A percentile compares a stretch with the other conserved stretches of the same genome.
Evolutionary conservation across 495 filamentous ascomycete genomes (phyloP).

Genomic region (Trichoderma reesei): DNA sequence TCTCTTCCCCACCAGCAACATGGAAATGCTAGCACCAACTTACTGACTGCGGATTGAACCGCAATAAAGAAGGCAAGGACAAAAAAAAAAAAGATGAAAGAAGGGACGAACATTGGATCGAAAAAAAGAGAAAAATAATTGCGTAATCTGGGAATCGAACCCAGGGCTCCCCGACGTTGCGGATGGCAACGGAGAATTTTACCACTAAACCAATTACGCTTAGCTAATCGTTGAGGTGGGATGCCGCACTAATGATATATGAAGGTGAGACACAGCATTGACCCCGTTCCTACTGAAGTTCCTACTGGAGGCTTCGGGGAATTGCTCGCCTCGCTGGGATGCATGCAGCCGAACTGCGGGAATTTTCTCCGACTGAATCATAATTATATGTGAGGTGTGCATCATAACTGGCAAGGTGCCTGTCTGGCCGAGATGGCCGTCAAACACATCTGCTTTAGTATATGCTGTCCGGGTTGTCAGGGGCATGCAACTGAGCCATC

Average conservation of each 20-base stretch:
- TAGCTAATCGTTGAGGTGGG: neutral
- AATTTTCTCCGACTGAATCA: too few species aligned
- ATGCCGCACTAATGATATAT: neutral
- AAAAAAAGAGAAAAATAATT: neutral
- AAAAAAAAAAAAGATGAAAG: neutral
- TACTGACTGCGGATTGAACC: neutral
- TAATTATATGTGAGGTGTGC: too few species aligned
- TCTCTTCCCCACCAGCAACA: too few species aligned
- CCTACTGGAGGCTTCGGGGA: too few species aligned
- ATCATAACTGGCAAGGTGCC: too few species aligned
- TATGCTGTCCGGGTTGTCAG: too few species aligned
- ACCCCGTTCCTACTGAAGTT: too few species aligned
- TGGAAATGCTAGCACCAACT: too few species aligned
- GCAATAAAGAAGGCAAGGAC: neutral
- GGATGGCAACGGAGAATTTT: conserved; percentile 9
- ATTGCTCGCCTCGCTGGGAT: neutral
- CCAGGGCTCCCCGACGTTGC: conserved; percentile 6
- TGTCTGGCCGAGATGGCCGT: too few species aligned
- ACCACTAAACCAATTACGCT: conserved; percentile 9
- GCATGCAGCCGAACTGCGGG: too few species aligned
- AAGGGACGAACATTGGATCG: neutral
- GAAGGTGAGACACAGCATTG: neutral
- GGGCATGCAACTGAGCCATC: too few species aligned
- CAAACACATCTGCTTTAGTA: too few species aligned
- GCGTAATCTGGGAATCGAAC: conserved; percentile 9